phyloP scores from a whole-genome alignment of 139 green algal genomes.

The Haematococcus sp. region DNA sequence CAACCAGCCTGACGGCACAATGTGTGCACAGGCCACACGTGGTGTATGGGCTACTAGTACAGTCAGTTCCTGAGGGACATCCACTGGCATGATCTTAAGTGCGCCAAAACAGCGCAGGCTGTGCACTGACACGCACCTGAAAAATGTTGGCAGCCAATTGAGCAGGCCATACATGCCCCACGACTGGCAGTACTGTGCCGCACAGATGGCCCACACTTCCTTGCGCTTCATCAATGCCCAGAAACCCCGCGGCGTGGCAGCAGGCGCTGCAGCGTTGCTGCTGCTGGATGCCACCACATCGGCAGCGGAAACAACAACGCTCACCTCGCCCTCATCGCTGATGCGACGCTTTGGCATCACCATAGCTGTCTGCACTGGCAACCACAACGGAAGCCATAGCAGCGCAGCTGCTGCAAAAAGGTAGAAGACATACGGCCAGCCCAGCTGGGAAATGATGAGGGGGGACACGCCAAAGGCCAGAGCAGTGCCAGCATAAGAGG shows the following conservation, averaged over 20 bases:
- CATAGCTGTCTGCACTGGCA: constrained; percentile 24
- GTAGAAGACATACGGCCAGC: constrained; percentile 74
- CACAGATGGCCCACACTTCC: constrained; percentile 76
- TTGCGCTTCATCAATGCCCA: constrained; percentile 38
- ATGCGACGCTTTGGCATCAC: too few relatives aligned
- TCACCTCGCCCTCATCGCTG: too few relatives aligned
- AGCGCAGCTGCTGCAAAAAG: constrained; percentile 56
- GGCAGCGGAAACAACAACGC: constrained; percentile 2
- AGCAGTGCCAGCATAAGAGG: constrained; percentile 68
- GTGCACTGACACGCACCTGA: too few relatives aligned
- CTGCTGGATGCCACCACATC: background rate
- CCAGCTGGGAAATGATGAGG: constrained; percentile 53
- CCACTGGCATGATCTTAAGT: too few relatives aligned
- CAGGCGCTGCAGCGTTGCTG: constrained; percentile 13
- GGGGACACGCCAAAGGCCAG: constrained; percentile 67
- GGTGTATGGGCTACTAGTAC: too few relatives aligned
- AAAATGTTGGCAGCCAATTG: constrained; percentile 85
- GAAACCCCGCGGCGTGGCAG: constrained; percentile 19
- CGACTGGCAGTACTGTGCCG: constrained; percentile 60
- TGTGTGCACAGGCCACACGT: too few relatives aligned
- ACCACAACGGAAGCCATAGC: constrained; percentile 70
- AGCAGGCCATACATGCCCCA: constrained; percentile 77
- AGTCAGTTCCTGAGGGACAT: too few relatives aligned
- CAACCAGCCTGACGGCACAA: too few relatives aligned
- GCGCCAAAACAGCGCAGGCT: too few relatives aligned